Base-by-base conservation (phyloP, 129 eudicot genomes). In the Sambucus nigra region DNA sequence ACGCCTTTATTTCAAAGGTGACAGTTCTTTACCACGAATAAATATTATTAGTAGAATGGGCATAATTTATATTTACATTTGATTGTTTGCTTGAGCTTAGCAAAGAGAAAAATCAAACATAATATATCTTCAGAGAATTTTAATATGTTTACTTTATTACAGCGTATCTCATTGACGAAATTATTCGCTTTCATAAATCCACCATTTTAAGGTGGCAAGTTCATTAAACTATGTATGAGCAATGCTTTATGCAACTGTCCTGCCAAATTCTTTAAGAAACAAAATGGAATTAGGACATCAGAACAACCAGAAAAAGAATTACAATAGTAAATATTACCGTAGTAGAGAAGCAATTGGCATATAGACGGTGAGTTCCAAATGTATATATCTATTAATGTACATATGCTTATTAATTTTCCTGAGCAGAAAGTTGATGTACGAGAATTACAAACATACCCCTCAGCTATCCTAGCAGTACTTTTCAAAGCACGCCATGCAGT, bases 401-500 rank as follows among this genome's bases (percentile, higher is more conserved):
- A 47, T 52, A 12, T 6, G 38, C 53, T 22, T 48, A 52, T 51
- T 28, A 59, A 39, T 47, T 17, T 45, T 39, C 22, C 24, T 27
- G 5, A 47, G 6, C 6, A 59, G 19, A 16, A 41, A 25, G 33
- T 57, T 29, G 61, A 21, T 1, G 41, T 10, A 49, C 23, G 56
- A 55, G 47, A 16, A 32, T 1, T 35, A 47, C 7, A 60, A 29
- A 63, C 87, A 26, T 82, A 91, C 99, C 99, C 99, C 58, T 78
- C 47, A 25, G 69, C 72, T 68, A 86, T 86, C 63, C 83, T 76
- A 39, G 95, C 99, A 24, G 84, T 85, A 39, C 94, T 74, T 75
- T 71, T 86, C 40, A 91, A 67, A 20, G 95, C 99, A 69, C 99
- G 94, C 99, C 99, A 91, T 58, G 99, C 99, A 68, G 99, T 91